phyloP scores from a whole-genome alignment of 352 stramenopile species.

The Pythium oligandrum region DNA sequence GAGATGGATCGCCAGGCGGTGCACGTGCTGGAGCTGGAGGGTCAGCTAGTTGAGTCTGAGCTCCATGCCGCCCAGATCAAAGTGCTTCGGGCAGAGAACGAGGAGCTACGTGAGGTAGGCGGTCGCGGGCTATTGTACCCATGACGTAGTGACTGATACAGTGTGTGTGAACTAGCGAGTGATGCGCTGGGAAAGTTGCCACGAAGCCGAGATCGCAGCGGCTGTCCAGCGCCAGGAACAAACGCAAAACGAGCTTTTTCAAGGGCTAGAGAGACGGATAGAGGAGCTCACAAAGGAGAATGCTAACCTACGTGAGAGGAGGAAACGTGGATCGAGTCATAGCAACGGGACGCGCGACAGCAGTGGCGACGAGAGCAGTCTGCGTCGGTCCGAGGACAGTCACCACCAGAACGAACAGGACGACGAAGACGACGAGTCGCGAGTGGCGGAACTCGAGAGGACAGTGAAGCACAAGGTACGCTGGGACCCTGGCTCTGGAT shows the following conservation, averaged over 20 bases:
- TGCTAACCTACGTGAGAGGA: conserved; percentile 5
- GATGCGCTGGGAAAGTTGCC: conserved; percentile 55
- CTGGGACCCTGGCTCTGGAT: too few species aligned
- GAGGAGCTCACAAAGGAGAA: conserved; percentile 28
- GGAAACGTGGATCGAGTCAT: not conserved
- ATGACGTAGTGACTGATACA: not conserved
- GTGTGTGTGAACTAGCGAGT: conserved; percentile 27
- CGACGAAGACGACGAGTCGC: conserved; percentile 1
- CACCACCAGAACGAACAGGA: not conserved
- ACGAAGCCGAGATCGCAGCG: conserved; percentile 38
- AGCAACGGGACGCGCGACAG: not conserved
- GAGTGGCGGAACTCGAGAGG: conserved; percentile 55
- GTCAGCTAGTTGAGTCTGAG: conserved; percentile 36
- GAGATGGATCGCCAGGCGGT: conserved; percentile 57
- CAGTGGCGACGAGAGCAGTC: not conserved
- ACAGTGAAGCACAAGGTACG: conserved; percentile 68
- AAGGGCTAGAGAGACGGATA: conserved; percentile 34
- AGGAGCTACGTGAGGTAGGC: conserved; percentile 38
- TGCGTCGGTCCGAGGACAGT: not conserved
- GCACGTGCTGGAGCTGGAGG: conserved; percentile 64
- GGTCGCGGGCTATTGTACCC: not conserved
- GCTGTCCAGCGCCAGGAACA: conserved; percentile 40
- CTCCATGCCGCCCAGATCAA: conserved; percentile 30
- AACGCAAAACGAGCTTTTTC: conserved; percentile 30
- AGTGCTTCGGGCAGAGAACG: conserved; percentile 33